Conservation (phyloP, 2,329 filamentous ascomycete species). For the Phaeosphaeriaceae sp. region DNA sequence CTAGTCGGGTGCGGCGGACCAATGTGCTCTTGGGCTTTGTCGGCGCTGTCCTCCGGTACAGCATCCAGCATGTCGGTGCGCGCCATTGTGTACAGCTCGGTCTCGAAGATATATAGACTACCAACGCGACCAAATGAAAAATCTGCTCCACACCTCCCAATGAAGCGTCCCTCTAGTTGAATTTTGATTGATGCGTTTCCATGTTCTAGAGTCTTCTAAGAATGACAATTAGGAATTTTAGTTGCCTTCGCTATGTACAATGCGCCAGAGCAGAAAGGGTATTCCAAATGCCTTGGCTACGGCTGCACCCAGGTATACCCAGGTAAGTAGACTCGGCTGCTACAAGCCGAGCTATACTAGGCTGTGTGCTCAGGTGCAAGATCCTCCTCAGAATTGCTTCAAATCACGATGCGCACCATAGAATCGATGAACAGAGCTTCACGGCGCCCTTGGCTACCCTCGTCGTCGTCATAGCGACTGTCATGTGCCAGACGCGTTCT, state of each 20-base stretch:
- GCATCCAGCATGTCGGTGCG: not conserved
- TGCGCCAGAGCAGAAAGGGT: not conserved
- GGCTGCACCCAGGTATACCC: not conserved
- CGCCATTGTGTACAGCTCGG: not conserved
- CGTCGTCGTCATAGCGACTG: conserved; percentile 15
- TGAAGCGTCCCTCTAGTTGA: no score
- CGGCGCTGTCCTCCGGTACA: not conserved
- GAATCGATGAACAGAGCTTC: not conserved
- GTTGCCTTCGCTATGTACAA: no score
- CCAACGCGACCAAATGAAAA: no score
- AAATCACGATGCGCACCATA: not conserved
- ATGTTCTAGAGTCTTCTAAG: no score
- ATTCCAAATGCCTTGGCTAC: not conserved
- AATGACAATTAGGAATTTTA: no score
- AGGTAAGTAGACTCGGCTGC: not conserved
- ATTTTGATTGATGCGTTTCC: no score
- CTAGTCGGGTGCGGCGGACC: not conserved
- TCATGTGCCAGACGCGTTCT: not conserved
- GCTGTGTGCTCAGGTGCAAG: not conserved
- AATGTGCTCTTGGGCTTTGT: not conserved
- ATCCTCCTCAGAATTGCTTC: not conserved
- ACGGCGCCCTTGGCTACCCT: conserved; percentile 1
- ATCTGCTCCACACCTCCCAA: no score
- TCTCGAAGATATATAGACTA: not conserved
- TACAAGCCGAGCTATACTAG: not conserved